Percentiles rank a stretch among this genome's conserved stretches.
These are phyloP conservation scores for Melastoma malabathricum DNA, from an alignment of 345 rosid species.

Conservation along the genomic window DNA sequence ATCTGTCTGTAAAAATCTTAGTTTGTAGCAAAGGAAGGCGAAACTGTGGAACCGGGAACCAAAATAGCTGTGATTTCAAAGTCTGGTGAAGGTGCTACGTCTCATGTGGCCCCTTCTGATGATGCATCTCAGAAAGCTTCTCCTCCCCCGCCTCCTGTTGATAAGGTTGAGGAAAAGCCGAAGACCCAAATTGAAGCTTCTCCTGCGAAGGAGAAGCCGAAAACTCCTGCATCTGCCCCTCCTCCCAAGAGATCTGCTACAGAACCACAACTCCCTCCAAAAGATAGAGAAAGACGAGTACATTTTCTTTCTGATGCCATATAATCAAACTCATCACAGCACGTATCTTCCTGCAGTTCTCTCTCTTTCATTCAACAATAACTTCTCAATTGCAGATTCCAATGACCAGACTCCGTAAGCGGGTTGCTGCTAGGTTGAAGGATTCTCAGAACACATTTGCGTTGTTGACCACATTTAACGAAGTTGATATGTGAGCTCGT, in stretches of 20 bases:
- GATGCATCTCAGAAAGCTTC: constrained; percentile 34
- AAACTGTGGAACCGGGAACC: constrained; percentile 85
- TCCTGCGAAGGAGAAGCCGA: constrained; percentile 30
- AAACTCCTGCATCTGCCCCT: constrained; percentile 33
- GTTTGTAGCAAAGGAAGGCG: constrained; percentile 92
- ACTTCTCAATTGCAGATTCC: constrained; percentile 48
- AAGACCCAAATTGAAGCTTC: constrained; percentile 39
- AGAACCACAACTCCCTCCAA: constrained; percentile 97
- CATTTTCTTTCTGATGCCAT: constrained; percentile 8
- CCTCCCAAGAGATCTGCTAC: constrained; percentile 54
- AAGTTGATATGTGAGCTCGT: constrained; percentile 79
- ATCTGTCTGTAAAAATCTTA: constrained; percentile 11
- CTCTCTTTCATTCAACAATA: background rate
- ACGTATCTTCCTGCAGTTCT: background rate
- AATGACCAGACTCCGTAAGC: constrained; percentile 94
- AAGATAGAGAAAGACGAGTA: constrained; percentile 96
- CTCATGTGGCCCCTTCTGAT: constrained; percentile 71
- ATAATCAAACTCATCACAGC: background rate
- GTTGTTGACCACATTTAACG: constrained; percentile 91
- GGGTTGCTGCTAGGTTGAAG: constrained; percentile 89
- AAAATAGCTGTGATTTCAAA: constrained; percentile 77
- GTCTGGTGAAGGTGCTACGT: constrained; percentile 61
- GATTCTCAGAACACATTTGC: constrained; percentile 98
- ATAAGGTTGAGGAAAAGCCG: constrained; percentile 24
- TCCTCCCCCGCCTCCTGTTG: constrained; percentile 26